These are phyloP conservation scores for Dendrostoma leiphaemia DNA, from an alignment of 2,329 filamentous ascomycete genomes.

Conservation along the genomic window DNA sequence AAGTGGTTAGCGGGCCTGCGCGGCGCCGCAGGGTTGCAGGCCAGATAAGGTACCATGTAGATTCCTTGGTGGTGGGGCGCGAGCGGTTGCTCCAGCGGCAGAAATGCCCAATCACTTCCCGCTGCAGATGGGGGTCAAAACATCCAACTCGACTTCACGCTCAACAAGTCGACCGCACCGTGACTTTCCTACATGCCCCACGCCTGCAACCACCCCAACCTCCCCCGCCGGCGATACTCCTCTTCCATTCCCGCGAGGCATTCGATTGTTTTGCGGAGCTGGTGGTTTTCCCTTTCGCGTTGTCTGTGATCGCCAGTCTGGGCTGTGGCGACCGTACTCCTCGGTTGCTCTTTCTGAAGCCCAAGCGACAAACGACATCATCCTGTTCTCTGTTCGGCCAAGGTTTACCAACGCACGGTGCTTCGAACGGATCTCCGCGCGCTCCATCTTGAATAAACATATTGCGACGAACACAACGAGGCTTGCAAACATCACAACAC, in stretches of 20 bases:
- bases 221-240: not conserved
- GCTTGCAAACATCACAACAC: not conserved
- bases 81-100: conserved; percentile 12
- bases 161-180: not conserved
- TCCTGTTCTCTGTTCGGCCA: not conserved
- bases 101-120: conserved; percentile 7
- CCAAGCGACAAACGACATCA: not conserved
- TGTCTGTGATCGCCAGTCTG: not conserved
- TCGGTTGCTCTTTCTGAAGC: not conserved
- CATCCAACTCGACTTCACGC: not conserved
- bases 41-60: not conserved
- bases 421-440: not conserved
- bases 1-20: not conserved
- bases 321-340: not conserved
- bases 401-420: not conserved
- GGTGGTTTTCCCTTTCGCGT: not conserved
- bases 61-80: not conserved
- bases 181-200: not conserved
- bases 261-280: not conserved
- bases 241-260: not conserved
- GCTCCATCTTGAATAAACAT: not conserved
- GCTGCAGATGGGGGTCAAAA: conserved; percentile 5
- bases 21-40: not conserved
- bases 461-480: not conserved
- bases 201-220: not conserved